These are phyloP conservation scores for Cucurbita argyrosperma DNA, from an alignment of 306 rosid genomes.

Conservation along the genomic window DNA sequence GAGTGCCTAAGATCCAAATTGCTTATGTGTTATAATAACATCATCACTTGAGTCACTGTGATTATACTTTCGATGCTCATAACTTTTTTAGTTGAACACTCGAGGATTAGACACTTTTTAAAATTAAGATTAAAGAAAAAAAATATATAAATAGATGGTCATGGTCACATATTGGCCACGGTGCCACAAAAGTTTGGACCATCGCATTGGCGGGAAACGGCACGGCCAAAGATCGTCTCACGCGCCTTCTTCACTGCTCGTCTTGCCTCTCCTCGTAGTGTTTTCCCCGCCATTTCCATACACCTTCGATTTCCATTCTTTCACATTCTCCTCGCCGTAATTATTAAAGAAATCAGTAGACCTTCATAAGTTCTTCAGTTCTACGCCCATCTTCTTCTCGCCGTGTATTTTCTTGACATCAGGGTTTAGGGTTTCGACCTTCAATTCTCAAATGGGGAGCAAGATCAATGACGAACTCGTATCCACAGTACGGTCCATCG, in stretches of 20 bases:
- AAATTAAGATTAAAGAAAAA: no score
- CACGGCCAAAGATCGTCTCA: not conserved
- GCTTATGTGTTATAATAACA: no score
- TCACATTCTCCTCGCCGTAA: not conserved
- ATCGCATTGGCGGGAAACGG: not conserved
- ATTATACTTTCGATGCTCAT: no score
- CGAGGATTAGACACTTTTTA: no score
- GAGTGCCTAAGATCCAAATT: no score
- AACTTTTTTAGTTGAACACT: no score
- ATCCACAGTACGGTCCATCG: conserved; percentile 66
- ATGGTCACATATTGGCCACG: not conserved
- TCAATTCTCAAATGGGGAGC: conserved; percentile 36
- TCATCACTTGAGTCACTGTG: no score
- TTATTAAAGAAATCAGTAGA: not conserved
- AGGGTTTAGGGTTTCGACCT: conserved; percentile 32
- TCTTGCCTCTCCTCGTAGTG: not conserved
- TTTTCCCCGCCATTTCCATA: not conserved
- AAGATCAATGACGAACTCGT: conserved; percentile 49
- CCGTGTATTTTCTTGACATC: not conserved
- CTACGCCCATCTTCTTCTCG: not conserved
- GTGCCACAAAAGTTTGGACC: not conserved
- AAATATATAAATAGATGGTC: not conserved
- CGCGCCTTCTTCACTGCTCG: not conserved
- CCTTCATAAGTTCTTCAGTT: not conserved
- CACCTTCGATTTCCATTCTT: not conserved